These are phyloP conservation scores for Smittium culicis DNA, from an alignment of 371 early-diverging fungal genomes.

Conservation along the genomic window DNA sequence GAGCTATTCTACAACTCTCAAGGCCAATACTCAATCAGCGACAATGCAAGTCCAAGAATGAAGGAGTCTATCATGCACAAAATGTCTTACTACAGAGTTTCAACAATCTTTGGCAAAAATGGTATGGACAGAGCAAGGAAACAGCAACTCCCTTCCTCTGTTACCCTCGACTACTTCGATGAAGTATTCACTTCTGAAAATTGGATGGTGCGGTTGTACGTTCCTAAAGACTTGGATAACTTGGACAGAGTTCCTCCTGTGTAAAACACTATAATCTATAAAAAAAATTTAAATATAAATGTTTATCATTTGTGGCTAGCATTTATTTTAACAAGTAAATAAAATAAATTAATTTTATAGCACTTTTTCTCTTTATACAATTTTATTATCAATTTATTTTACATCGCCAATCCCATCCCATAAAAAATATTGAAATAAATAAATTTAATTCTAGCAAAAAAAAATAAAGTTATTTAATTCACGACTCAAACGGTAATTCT, in stretches of 20 bases:
- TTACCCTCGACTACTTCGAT: constrained; percentile 70
- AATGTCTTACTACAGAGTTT: constrained; percentile 88
- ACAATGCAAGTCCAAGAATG: constrained; percentile 79
- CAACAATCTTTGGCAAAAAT: constrained; percentile 63
- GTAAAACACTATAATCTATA: background rate
- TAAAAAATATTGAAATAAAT: background rate
- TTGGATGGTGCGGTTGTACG: constrained; percentile 94
- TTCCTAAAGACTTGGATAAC: constrained; percentile 84
- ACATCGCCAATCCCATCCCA: background rate
- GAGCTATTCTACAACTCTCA: constrained; percentile 65
- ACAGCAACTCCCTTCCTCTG: constrained; percentile 56
- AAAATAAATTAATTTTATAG: too few relatives aligned
- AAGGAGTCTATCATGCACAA: constrained; percentile 88
- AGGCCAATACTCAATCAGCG: constrained; percentile 91
- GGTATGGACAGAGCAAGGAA: constrained; percentile 79
- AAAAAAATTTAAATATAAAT: too few relatives aligned
- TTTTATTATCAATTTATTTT: constrained; percentile 1
- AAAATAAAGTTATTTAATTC: too few relatives aligned
- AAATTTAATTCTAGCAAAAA: too few relatives aligned
- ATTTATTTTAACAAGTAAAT: too few relatives aligned
- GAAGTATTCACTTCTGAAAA: constrained; percentile 84
- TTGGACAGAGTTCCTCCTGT: constrained; percentile 40
- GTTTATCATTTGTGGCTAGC: too few relatives aligned
- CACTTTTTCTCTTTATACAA: too few relatives aligned
- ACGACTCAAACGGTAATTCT: too few relatives aligned